A percentile compares a stretch with the other conserved stretches of the same genome.
Evolutionary conservation across 192 early-diverging fungal genomes (phyloP).

Genomic region (Coemansia sp.): DNA sequence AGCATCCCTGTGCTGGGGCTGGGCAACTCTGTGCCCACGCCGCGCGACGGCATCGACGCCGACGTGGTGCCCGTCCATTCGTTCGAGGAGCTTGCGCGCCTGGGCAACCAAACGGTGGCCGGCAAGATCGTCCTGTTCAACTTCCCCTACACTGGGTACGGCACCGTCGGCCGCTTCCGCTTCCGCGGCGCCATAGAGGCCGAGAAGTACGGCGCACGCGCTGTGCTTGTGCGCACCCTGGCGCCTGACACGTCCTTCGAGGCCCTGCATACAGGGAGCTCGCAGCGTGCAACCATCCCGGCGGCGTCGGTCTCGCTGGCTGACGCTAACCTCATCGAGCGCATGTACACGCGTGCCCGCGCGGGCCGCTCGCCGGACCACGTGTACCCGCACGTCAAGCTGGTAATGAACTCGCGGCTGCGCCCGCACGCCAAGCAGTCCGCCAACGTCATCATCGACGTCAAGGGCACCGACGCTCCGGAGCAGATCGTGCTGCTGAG

Average conservation of each 20-base stretch:
- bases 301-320: conserved; percentile 58
- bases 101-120: conserved; percentile 42
- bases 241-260: conserved; percentile 50
- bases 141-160: conserved; percentile 42
- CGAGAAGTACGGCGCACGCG: conserved; percentile 55
- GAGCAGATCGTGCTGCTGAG: conserved; percentile 58
- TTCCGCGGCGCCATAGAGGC: conserved; percentile 35
- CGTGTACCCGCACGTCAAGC: conserved; percentile 50
- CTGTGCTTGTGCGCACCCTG: conserved; percentile 56
- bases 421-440: conserved; percentile 45
- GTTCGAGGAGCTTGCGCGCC: conserved; percentile 51
- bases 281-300: conserved; percentile 53
- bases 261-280: conserved; percentile 59
- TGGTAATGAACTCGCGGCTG: conserved; percentile 51
- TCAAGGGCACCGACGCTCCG: conserved; percentile 51
- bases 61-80: conserved; percentile 55
- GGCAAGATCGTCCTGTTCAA: conserved; percentile 58
- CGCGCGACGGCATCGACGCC: conserved; percentile 49
- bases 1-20: conserved; percentile 56
- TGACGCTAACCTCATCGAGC: conserved; percentile 58
- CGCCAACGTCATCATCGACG: conserved; percentile 58
- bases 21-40: conserved; percentile 55
- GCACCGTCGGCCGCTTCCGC: conserved; percentile 22
- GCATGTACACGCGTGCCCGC: conserved; percentile 49
- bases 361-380: conserved; percentile 31